Percentiles rank a stretch among this genome's conserved stretches.
phyloP scores from a whole-genome alignment of 495 filamentous ascomycete species.

The Hyaloscypha hepaticicola region DNA sequence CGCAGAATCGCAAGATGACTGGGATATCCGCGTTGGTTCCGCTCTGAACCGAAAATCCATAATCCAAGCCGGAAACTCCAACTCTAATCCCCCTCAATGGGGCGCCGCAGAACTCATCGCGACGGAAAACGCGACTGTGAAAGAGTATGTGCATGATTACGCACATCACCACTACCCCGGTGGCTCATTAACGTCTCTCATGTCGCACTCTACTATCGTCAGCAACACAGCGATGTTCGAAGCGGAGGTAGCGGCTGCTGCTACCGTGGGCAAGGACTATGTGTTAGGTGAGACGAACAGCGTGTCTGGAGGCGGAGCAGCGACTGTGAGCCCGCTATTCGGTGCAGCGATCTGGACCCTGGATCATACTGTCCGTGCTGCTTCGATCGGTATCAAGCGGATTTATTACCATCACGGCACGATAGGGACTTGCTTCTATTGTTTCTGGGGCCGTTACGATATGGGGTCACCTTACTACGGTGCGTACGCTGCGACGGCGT shows the following conservation, averaged over 20 bases:
- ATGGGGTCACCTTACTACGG: conserved; percentile 61
- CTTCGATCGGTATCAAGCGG: conserved; percentile 46
- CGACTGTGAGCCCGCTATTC: conserved; percentile 55
- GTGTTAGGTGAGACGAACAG: conserved; percentile 62
- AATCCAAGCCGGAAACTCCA: conserved; percentile 60
- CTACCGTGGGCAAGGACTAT: conserved; percentile 48
- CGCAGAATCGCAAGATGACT: conserved; percentile 52
- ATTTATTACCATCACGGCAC: conserved; percentile 64
- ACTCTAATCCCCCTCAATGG: conserved; percentile 50
- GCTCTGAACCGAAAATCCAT: conserved; percentile 44
- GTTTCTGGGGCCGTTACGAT: conserved; percentile 56
- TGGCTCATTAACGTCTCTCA: conserved; percentile 46
- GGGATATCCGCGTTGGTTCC: conserved; percentile 51
- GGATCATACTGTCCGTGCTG: conserved; percentile 54
- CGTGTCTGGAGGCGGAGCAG: conserved; percentile 49
- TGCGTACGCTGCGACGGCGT: conserved; percentile 52
- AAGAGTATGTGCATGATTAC: conserved; percentile 52
- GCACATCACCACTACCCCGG: conserved; percentile 62
- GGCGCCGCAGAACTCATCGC: conserved; percentile 50
- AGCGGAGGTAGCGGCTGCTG: conserved; percentile 48
- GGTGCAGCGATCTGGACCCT: conserved; percentile 61
- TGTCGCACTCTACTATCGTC: conserved; percentile 51
- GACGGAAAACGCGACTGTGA: conserved; percentile 46
- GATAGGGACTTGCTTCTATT: conserved; percentile 60
- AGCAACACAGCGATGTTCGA: conserved; percentile 48